A percentile compares a stretch with the other conserved stretches of the same genome.
phyloP scores from a whole-genome alignment of 2,329 filamentous ascomycete species.

The Pseudocercospora musae region DNA sequence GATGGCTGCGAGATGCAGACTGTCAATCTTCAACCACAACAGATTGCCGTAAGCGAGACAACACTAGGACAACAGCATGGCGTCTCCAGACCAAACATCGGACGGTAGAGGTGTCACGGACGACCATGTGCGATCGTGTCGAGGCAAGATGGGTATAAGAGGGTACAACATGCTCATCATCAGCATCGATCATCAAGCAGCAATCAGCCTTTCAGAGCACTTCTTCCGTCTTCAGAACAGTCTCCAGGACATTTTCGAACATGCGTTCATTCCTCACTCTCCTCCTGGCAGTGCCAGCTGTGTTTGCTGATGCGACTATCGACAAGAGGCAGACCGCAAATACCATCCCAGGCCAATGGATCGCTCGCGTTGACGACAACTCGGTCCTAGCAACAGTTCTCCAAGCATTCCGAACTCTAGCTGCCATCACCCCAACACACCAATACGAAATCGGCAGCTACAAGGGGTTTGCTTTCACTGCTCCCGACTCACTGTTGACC shows the following conservation, averaged over 20 bases:
- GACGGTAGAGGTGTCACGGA: background rate
- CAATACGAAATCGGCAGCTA: slow-evolving; percentile 36
- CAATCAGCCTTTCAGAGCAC: slow-evolving; percentile 2
- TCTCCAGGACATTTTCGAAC: slow-evolving; percentile 6
- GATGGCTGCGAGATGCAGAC: slow-evolving; percentile 3
- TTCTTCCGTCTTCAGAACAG: background rate
- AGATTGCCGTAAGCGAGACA: slow-evolving; percentile 6
- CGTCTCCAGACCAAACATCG: background rate
- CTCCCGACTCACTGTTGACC: slow-evolving; percentile 34
- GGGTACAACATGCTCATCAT: background rate
- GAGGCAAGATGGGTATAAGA: slow-evolving; percentile 8
- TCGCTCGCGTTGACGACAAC: slow-evolving; percentile 19
- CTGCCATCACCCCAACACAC: slow-evolving; percentile 26
- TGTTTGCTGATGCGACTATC: slow-evolving; percentile 18
- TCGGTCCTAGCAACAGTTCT: slow-evolving; percentile 12
- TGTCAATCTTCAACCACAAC: slow-evolving; percentile 1
- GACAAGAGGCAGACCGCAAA: slow-evolving; percentile 18
- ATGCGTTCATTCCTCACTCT: slow-evolving; percentile 20
- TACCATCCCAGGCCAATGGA: slow-evolving; percentile 23
- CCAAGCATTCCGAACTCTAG: slow-evolving; percentile 10
- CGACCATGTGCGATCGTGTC: background rate
- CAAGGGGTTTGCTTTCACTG: slow-evolving; percentile 39
- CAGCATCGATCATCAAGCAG: slow-evolving; percentile 2
- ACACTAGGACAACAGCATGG: slow-evolving; percentile 4
- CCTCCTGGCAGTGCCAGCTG: slow-evolving; percentile 23